Base-by-base conservation (phyloP, 345 rosid genomes). In the Angophora floribunda region DNA sequence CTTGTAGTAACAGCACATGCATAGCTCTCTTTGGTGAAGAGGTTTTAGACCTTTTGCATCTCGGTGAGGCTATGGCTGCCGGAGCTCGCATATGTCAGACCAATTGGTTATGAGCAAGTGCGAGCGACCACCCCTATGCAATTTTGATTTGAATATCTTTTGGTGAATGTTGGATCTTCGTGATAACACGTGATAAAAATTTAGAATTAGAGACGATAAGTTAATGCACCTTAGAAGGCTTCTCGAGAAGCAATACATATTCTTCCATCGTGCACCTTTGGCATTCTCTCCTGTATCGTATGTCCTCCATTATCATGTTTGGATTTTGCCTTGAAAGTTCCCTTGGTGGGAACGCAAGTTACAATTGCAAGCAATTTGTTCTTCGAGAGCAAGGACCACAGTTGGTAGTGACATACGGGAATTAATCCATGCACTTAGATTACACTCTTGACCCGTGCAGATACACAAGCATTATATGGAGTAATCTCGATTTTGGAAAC, bases 91-190 rank as follows among this genome's bases (percentile, higher is more conserved):
- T 4, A 1, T 30, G 41, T 65, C 21, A 21, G 10, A 30, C 8
- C 78, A 14, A 4, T 30, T 14, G 75, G 21, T 65, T 6, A 0
- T 7, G 44, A 15, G 78, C 21, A 0, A 28, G 70, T 0, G 1
- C 3, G 11, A 65, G 78, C 30, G 44, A 65, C 22, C 4, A 7
- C 44, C 1, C 7, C 21, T 15, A 11, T 65, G 41, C 78, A 65
- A 2, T 65, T 41, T n/a, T 65, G n/a, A 65, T 65, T 13, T 30
- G 9, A 65, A 65, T n/a, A 65, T 65, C 19, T 65, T 7, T 9
- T 3, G 41, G 75, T n/a, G 9, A 65, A 63, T n/a, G 2, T 63
- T 17, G 36, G 2, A 30, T 63, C 75, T 63, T 63, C 75, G n/a
- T n/a, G 75, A 63, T n/a, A 63, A 13, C 36, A 63, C 67, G 3